Percentiles rank a stretch among this genome's conserved stretches.
phyloP scores from a whole-genome alignment of 257 asterid genomes.

The Solanum tarijense region DNA sequence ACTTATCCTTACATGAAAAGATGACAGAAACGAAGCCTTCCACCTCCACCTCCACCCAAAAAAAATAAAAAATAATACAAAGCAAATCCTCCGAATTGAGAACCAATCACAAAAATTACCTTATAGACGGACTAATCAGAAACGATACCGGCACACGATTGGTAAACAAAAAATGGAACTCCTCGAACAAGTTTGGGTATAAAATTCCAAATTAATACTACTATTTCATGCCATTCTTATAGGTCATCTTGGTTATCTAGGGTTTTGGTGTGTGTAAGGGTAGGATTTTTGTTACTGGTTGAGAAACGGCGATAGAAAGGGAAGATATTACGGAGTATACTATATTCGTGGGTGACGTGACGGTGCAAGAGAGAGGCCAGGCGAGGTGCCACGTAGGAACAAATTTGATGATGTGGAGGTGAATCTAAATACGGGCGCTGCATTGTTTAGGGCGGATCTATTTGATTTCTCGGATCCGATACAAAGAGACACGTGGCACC shows the following conservation, averaged over 20 bases:
- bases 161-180: not conserved
- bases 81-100: not conserved
- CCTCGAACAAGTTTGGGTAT: not conserved
- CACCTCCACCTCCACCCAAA: not conserved
- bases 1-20: not conserved
- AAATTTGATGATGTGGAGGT: not conserved
- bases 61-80: not conserved
- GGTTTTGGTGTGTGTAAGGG: conserved; percentile 7
- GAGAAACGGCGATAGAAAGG: conserved; percentile 7
- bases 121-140: not conserved
- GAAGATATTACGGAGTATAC: conserved; percentile 6
- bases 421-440: conserved; percentile 29
- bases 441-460: conserved; percentile 19
- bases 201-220: not conserved
- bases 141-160: not conserved
- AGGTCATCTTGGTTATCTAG: conserved; percentile 7
- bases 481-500: conserved; percentile 17
- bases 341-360: conserved; percentile 25
- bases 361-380: conserved; percentile 14
- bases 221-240: not conserved
- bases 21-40: not conserved
- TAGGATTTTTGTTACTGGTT: conserved; percentile 6
- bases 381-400: not conserved
- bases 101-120: not conserved
- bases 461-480: conserved; percentile 16